Base-by-base conservation (phyloP, 2,329 filamentous ascomycete species). In the Trichophaea hybrida region DNA sequence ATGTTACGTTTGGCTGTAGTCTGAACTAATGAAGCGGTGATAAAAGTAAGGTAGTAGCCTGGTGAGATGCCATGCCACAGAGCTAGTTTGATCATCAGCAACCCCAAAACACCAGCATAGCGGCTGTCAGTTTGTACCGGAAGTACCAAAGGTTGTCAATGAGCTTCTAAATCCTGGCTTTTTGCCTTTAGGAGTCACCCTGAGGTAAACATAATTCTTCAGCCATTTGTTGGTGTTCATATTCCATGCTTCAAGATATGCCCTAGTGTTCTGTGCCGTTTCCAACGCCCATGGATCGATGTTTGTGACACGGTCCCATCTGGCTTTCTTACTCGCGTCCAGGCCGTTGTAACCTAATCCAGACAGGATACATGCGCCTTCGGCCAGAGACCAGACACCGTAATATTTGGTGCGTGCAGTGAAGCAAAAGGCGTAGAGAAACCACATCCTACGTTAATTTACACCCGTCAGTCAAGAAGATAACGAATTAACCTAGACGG, bases 11-110 rank as follows among this genome's bases (percentile, higher is more conserved):
- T 98, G 58, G 93, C 90, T 15, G 84, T 84, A 1, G 89, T 96
- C 71, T 98, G 93, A 34, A 96, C 80, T 66, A 98, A 86, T 63
- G 88, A 89, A 1, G 87, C 93, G 6, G 97, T 78, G 44, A 97
- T 75, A 69, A 98, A 98, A 4, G 85, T 80, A 62, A 98, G 74
- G 72, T 97, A 97, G 73, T 98, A 98, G 5, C 93, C 93, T 0
- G 93, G 91, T 67, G 94, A 94, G 73, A 98, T 98, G 34, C 93
- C 93, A 70, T 98, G 93, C 93, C 93, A 98, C 67, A 97, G 84
- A 2, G 93, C 67, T 55, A 37, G 38, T 10, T 43, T 43, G 1
- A 3, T 3, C 38, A 43, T 43, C n/a, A 43, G 38, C 38, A 43
- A 43, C 38, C 38, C 2, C 15, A 15, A 43, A 15, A 43, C 10